Conservation (phyloP, 2,329 filamentous ascomycete species). For the Cladosporium sp. region DNA sequence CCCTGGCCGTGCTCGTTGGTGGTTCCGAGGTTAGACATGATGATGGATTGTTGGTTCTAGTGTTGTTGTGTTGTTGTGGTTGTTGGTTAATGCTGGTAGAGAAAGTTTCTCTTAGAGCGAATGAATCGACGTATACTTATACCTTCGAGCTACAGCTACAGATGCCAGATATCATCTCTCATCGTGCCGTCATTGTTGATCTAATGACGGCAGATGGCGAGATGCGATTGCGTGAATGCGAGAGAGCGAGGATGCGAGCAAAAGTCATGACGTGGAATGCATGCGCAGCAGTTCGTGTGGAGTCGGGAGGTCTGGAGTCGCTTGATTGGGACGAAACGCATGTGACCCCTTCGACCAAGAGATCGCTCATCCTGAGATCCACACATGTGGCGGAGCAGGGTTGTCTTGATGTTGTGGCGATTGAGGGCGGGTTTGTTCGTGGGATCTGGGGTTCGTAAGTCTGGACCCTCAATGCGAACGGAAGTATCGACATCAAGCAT, state of each 20-base stretch:
- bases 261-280: conserved; percentile 15
- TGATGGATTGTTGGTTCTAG: not conserved
- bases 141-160: not conserved
- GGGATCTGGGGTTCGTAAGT: not conserved
- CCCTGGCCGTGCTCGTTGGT: conserved; percentile 43
- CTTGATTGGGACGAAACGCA: not conserved
- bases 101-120: not conserved
- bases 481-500: not conserved
- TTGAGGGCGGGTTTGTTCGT: not conserved
- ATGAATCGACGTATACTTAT: not conserved
- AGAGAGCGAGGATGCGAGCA: conserved; percentile 1
- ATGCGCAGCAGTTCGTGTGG: not conserved
- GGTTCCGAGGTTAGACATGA: not conserved
- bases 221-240: not conserved
- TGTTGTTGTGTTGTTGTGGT: not conserved
- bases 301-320: not conserved
- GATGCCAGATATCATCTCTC: not conserved
- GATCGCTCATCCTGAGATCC: not conserved
- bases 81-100: not conserved
- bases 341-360: not conserved
- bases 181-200: conserved; percentile 16
- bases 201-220: conserved; percentile 5
- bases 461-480: not conserved
- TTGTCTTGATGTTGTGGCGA: not conserved
- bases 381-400: not conserved